Percentiles rank a stretch among this genome's conserved stretches.
Evolutionary conservation across 768 basidiomycete species (phyloP).

Genomic region (Termitomyces sp.): DNA sequence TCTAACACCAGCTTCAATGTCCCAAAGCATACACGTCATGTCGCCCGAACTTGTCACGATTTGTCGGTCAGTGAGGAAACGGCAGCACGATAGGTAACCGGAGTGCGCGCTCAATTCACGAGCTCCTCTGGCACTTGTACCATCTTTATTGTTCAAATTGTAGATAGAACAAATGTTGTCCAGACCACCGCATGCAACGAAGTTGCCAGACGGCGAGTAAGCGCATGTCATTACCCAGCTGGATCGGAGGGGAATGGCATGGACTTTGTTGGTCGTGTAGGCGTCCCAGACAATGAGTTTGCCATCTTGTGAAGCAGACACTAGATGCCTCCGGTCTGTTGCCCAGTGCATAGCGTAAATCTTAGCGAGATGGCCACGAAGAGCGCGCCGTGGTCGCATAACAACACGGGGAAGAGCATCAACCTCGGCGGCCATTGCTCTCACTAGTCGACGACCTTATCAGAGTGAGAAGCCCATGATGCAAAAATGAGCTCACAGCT

Average conservation of each 20-base stretch:
- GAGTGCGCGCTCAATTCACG: constrained; percentile 96
- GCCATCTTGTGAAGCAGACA: constrained; percentile 99
- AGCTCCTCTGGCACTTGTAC: constrained; percentile 78
- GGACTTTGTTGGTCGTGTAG: constrained; percentile 99
- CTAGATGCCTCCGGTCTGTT: constrained; percentile 92
- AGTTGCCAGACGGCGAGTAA: constrained; percentile 94
- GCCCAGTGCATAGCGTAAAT: constrained; percentile 99
- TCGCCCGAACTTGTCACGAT: constrained; percentile 97
- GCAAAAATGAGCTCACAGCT: constrained; percentile 61
- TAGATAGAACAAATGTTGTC: constrained; percentile 99
- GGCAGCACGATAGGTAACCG: constrained; percentile 96
- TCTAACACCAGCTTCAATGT: constrained; percentile 95
- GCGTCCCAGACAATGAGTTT: constrained; percentile 99
- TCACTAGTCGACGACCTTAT: constrained; percentile 49
- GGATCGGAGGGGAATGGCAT: constrained; percentile 95
- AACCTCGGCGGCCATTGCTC: constrained; percentile 97
- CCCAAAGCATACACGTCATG: constrained; percentile 99
- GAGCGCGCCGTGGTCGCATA: constrained; percentile 92
- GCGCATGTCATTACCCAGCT: constrained; percentile 99
- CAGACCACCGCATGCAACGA: constrained; percentile 96
- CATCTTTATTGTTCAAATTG: constrained; percentile 81
- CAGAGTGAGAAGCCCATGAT: constrained; percentile 7
- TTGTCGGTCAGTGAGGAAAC: constrained; percentile 98
- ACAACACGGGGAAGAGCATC: constrained; percentile 94
- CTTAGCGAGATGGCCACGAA: constrained; percentile 97